These are phyloP conservation scores for Pugionium dolabratum DNA, from an alignment of 345 rosid genomes.

Conservation along the genomic window DNA sequence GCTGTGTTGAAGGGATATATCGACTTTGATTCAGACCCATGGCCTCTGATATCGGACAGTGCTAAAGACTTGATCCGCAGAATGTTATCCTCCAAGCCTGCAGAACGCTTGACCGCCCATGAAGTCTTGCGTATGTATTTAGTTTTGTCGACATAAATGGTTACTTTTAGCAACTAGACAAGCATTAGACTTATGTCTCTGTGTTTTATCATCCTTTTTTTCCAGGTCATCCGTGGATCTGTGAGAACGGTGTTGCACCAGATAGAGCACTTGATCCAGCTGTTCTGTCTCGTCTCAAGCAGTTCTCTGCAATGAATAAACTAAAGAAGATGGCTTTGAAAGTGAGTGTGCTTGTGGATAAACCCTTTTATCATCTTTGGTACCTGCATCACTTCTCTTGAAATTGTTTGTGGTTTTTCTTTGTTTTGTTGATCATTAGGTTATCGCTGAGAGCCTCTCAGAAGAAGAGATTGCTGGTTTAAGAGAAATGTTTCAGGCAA, in stretches of 20 bases:
- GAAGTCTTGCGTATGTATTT: conserved; percentile 83
- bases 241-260: conserved; percentile 97
- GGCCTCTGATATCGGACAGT: conserved; percentile 92
- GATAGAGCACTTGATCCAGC: conserved; percentile 94
- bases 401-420: conserved; percentile 14
- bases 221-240: conserved; percentile 97
- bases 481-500: conserved; percentile 83
- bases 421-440: conserved; percentile 49
- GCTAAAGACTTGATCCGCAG: conserved; percentile 80
- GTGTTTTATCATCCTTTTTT: not conserved
- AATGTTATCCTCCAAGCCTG: conserved; percentile 78
- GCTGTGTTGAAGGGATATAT: conserved; percentile 93
- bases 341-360: conserved; percentile 45
- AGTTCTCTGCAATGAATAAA: conserved; percentile 98
- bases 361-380: not conserved
- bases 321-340: conserved; percentile 96
- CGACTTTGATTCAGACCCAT: conserved; percentile 93
- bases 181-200: not conserved
- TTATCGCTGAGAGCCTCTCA: conserved; percentile 96
- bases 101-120: conserved; percentile 89
- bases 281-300: conserved; percentile 93
- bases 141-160: not conserved
- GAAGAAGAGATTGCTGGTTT: conserved; percentile 99
- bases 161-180: not conserved
- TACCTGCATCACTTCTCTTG: conserved; percentile 16